These are phyloP conservation scores for Lactarius quietus DNA, from an alignment of 768 basidiomycete genomes.

Conservation along the genomic window DNA sequence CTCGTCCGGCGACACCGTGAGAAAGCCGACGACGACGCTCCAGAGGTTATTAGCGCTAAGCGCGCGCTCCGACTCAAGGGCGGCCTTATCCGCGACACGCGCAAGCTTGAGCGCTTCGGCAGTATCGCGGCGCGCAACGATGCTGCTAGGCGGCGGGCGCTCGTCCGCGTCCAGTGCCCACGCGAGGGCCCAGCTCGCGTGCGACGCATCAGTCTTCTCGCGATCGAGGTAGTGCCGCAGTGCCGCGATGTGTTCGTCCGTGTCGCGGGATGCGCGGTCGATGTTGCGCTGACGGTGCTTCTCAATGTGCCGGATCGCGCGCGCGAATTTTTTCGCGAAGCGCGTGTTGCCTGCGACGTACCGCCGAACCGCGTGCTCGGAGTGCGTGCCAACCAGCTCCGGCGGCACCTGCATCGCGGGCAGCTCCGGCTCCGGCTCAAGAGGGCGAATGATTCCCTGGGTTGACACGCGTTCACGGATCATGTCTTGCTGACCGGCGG, in stretches of 20 bases:
- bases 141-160: constrained; percentile 86
- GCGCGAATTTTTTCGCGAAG: constrained; percentile 67
- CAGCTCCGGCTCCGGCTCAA: constrained; percentile 71
- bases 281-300: constrained; percentile 63
- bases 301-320: constrained; percentile 54
- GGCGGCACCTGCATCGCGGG: constrained; percentile 59
- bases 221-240: constrained; percentile 40
- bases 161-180: constrained; percentile 83
- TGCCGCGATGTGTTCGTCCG: constrained; percentile 48
- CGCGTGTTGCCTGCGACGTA: constrained; percentile 59
- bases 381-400: constrained; percentile 67
- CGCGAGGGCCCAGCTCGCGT: constrained; percentile 66
- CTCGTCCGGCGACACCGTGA: constrained; percentile 52
- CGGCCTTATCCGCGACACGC: constrained; percentile 64
- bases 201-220: constrained; percentile 29
- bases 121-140: constrained; percentile 87
- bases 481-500: constrained; percentile 53
- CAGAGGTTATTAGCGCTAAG: constrained; percentile 72
- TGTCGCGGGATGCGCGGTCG: constrained; percentile 61
- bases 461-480: constrained; percentile 89
- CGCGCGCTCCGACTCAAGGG: constrained; percentile 52
- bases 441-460: constrained; percentile 71
- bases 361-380: constrained; percentile 71
- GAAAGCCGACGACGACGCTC: constrained; percentile 59
- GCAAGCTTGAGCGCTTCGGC: constrained; percentile 71